Evolutionary conservation across 345 rosid species (phyloP).

Genomic region (Corymbia maculata): DNA sequence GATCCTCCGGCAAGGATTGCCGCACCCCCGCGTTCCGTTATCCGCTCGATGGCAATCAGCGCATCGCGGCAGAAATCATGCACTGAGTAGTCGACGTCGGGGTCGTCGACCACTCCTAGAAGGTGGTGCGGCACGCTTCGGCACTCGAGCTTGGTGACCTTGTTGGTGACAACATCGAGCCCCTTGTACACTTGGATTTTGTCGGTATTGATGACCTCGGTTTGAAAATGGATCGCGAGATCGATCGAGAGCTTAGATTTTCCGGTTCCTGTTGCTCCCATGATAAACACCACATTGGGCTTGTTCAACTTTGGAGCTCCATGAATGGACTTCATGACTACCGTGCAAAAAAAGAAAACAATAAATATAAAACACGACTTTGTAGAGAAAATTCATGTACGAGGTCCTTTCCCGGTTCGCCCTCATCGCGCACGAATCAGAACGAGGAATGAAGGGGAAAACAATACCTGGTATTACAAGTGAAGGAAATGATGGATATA

Average conservation of each 20-base stretch:
- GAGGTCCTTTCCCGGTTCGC: background rate
- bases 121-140: conserved; percentile 26
- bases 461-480: background rate
- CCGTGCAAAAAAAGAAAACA: background rate
- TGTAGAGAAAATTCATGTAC: background rate
- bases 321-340: background rate
- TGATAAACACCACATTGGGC: conserved; percentile 5
- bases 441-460: background rate
- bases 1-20: conserved; percentile 34
- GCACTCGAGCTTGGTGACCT: conserved; percentile 15
- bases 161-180: conserved; percentile 29
- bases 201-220: conserved; percentile 28
- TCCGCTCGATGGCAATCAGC: conserved; percentile 3
- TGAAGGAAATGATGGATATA: background rate
- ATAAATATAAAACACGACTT: background rate
- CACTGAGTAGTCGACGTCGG: conserved; percentile 7
- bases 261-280: conserved; percentile 35
- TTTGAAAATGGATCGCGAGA: conserved; percentile 4
- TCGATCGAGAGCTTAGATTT: conserved; percentile 21
- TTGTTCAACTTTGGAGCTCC: background rate
- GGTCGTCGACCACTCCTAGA: conserved; percentile 13
- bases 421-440: background rate
- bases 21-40: background rate
- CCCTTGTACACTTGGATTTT: conserved; percentile 31
- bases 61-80: conserved; percentile 17